Base-by-base conservation (phyloP, 768 basidiomycete species). In the Lactifluus rugatus region DNA sequence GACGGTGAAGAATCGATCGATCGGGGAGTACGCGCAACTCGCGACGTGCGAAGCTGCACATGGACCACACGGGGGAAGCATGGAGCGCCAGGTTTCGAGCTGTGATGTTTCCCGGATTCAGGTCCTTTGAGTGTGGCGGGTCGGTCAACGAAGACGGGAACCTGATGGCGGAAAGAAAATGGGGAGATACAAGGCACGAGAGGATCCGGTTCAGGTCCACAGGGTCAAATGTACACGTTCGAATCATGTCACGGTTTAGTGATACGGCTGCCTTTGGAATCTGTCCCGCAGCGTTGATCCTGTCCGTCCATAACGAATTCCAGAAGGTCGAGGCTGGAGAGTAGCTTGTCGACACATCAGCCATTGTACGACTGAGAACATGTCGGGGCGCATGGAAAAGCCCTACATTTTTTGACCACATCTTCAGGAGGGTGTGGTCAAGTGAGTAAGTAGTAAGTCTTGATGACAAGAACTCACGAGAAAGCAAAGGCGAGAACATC, bases 361-460 rank as follows among this genome's bases (percentile, higher is more conserved):
- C 70, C 70, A 21, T 74, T 76, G 64, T 95, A 95, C n/a, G 86
- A 85, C 50, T 21, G 89, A 84, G 23, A 95, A 79, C 5, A 90
- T 92, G 60, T 93, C 90, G 16, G 89, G 92, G 36, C 86, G 78
- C 42, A 90, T 66, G 21, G 91, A 73, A 66, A 83, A 87, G 1
- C 76, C 83, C 66, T 90, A 94, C 70, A 93, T 73, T 67, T 96
- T 96, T 69, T 95, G 93, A 2, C 83, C 85, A 64, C 84, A 94
- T n/a, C 88, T 89, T 28, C 5, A 13, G 11, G 13, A 21, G 14
- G 8, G 32, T 36, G 32, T 7, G 36, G 50, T 23, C n/a, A n/a
- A n/a, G n/a, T n/a, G n/a, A n/a, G n/a, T n/a, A n/a, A 32, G 5
- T 14, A 23, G 54, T 7, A 14, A n/a, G n/a, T 9, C 9, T 21